phyloP scores from a whole-genome alignment of 192 early-diverging fungal species.

The Coemansia sp. region DNA sequence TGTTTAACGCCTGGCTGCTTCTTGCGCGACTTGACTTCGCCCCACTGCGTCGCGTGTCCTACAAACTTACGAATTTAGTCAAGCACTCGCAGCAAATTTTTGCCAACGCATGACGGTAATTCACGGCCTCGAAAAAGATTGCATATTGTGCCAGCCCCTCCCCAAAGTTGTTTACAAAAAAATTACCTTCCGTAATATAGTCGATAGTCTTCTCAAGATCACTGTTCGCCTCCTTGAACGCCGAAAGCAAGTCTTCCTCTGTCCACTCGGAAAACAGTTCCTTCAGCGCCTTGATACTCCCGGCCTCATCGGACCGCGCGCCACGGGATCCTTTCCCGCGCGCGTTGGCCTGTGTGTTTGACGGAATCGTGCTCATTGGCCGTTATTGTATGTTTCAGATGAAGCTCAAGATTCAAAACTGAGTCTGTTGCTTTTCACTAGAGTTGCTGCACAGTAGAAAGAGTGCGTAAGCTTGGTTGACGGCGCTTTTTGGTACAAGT shows the following conservation, averaged over 20 bases:
- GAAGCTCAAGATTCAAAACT: not conserved
- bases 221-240: conserved; percentile 81
- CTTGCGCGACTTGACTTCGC: conserved; percentile 77
- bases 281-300: conserved; percentile 60
- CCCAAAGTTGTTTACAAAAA: conserved; percentile 20
- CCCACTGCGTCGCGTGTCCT: conserved; percentile 83
- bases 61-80: conserved; percentile 1
- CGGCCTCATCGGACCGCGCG: conserved; percentile 23
- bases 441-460: not conserved
- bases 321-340: conserved; percentile 15
- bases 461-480: conserved; percentile 11
- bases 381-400: conserved; percentile 8
- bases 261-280: conserved; percentile 83
- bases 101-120: not conserved
- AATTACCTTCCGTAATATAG: conserved; percentile 76
- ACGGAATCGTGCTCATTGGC: conserved; percentile 49
- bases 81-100: not conserved
- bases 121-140: no score
- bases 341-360: conserved; percentile 47
- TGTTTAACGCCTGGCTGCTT: conserved; percentile 50
- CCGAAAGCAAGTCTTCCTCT: conserved; percentile 82
- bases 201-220: conserved; percentile 78
- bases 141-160: no score
- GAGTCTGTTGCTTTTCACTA: not conserved
- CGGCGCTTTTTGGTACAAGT: conserved; percentile 49